Evolutionary conservation across 1,284 basidiomycete species (phyloP), one percentile per base, ranked within the genome.

Genomic region (Malassezia sp.): DNA sequence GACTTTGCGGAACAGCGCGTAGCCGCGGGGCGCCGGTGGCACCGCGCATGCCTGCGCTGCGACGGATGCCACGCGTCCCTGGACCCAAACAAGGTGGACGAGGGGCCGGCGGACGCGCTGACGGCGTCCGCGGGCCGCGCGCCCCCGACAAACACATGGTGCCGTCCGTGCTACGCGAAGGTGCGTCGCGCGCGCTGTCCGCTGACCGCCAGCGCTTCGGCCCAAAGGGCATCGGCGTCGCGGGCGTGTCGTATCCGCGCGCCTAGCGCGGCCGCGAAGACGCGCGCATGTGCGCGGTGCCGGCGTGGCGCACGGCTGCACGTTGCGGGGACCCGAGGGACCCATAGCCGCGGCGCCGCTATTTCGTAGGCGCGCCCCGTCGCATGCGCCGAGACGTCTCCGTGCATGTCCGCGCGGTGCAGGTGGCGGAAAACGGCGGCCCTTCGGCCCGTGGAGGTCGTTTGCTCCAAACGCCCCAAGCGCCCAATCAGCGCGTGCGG

Each of bases 1-100:
- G 57, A 69, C 45, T 69, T 69, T 53, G 66, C 66, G 15, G 66
- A 69, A 37, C 64, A 69, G 40, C 57, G 56, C 28, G 56, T 57
- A 9, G 66, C 62, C 2, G 60, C 62, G 2, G 61, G 60, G 0
- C 41, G 63, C 2, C 60, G 58, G 34, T 70, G 67, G 67, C 67
- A 70, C 41, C 43, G 65, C 14, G 58, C 43, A 2, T 70, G 67
- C 44, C 41, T 70, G 29, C 41, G 63, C 1, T 70, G 67, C 53
- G 67, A 70, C 33, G 63, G 57, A 0, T 70, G 67, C 48, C 47
- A 42, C 9, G 58, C 63, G 2, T 61, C 60, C 12, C 40, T 70
- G 11, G 63, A 68, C 17, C 46, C 57, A 2, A 60, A 62, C 18
- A 61, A 57, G 34, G 38, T 70, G 20, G 59, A 68, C 22, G 65